Conservation (phyloP, 2,329 filamentous ascomycete species). For the Neonectria coccinea region DNA sequence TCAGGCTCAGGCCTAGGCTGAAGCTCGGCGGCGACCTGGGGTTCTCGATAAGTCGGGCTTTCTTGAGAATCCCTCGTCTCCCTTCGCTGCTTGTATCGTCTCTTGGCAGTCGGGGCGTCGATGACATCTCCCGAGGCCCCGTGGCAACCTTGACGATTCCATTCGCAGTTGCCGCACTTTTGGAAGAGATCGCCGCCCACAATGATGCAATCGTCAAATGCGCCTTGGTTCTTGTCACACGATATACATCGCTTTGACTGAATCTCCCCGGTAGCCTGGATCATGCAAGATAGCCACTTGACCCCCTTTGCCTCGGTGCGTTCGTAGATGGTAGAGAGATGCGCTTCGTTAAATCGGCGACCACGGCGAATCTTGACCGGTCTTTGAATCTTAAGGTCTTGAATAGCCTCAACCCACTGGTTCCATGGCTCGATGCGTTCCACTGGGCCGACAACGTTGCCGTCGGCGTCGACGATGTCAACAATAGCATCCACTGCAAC, state of each 20-base stretch:
- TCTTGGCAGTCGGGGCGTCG: constrained; percentile 34
- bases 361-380: constrained; percentile 56
- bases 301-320: constrained; percentile 56
- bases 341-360: constrained; percentile 54
- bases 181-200: constrained; percentile 56
- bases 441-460: constrained; percentile 54
- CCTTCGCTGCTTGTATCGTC: constrained; percentile 32
- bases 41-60: constrained; percentile 22
- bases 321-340: constrained; percentile 56
- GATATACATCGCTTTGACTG: constrained; percentile 55
- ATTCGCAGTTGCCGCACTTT: constrained; percentile 65
- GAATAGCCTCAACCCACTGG: constrained; percentile 54
- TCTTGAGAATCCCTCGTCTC: constrained; percentile 10
- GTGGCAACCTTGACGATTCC: constrained; percentile 57
- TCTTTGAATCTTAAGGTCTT: constrained; percentile 53
- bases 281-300: constrained; percentile 62
- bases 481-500: constrained; percentile 43
- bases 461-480: constrained; percentile 53
- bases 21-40: constrained; percentile 20
- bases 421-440: constrained; percentile 54
- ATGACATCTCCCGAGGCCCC: constrained; percentile 44
- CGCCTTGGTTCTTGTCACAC: constrained; percentile 57
- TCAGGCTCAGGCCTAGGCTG: constrained; percentile 25
- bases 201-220: constrained; percentile 60
- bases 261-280: constrained; percentile 61